phyloP scores from a whole-genome alignment of 1,284 basidiomycete species.

The Agaricales sp. region DNA sequence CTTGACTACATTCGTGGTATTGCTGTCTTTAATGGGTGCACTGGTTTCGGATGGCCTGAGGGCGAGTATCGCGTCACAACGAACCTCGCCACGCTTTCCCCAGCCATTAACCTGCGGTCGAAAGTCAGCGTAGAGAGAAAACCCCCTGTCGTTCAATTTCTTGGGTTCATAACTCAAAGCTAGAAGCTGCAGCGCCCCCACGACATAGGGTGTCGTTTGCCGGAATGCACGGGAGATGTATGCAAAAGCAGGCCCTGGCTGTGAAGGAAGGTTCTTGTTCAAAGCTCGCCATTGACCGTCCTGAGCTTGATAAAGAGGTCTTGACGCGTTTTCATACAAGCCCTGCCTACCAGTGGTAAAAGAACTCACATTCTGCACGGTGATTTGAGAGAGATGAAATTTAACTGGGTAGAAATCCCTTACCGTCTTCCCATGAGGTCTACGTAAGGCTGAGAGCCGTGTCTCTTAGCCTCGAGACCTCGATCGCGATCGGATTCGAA shows the following conservation, averaged over 20 bases:
- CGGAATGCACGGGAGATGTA: slow-evolving; percentile 78
- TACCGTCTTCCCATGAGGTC: slow-evolving; percentile 83
- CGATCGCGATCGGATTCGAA: slow-evolving; percentile 43
- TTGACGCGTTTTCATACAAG: slow-evolving; percentile 18
- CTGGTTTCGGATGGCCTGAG: slow-evolving; percentile 28
- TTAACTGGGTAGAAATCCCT: slow-evolving; percentile 18
- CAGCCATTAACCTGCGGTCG: slow-evolving; percentile 63
- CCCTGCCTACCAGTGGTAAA: neutral
- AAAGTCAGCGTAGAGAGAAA: slow-evolving; percentile 68
- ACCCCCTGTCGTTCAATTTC: slow-evolving; percentile 63
- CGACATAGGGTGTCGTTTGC: slow-evolving; percentile 62
- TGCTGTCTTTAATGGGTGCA: neutral
- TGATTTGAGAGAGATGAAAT: neutral
- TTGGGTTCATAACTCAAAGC: slow-evolving; percentile 55
- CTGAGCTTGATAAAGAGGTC: slow-evolving; percentile 73
- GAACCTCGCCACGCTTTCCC: slow-evolving; percentile 64
- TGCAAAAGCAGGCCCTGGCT: slow-evolving; percentile 65
- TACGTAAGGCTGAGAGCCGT: slow-evolving; percentile 83
- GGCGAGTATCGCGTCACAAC: slow-evolving; percentile 48
- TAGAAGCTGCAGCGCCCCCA: slow-evolving; percentile 76
- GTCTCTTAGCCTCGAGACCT: slow-evolving; percentile 40
- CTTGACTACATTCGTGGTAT: slow-evolving; percentile 12
- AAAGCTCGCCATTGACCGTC: slow-evolving; percentile 76
- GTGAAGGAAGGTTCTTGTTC: slow-evolving; percentile 57
- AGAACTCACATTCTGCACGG: slow-evolving; percentile 39